Percentiles rank a stretch among this genome's conserved stretches.
phyloP scores from a whole-genome alignment of 2,329 filamentous ascomycete genomes.

The Penicillium oxalicum region DNA sequence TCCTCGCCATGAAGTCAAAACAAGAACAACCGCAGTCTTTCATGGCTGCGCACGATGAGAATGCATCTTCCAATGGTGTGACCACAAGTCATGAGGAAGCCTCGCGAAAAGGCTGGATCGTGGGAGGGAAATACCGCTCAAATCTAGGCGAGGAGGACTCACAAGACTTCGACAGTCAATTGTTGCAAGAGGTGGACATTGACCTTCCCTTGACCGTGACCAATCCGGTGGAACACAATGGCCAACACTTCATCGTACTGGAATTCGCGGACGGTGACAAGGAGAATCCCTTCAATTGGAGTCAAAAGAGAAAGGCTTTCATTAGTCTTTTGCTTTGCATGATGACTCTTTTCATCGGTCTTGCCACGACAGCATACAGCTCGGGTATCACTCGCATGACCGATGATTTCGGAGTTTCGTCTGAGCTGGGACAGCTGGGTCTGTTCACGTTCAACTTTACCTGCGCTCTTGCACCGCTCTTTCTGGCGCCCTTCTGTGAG shows the following conservation, averaged over 20 bases:
- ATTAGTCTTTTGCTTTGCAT: constrained; percentile 45
- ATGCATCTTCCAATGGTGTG: constrained; percentile 7
- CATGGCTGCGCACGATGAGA: constrained; percentile 22
- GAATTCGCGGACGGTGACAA: constrained; percentile 43
- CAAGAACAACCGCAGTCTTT: constrained; percentile 18
- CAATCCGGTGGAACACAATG: constrained; percentile 39
- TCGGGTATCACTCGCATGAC: constrained; percentile 46
- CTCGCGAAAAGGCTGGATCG: constrained; percentile 16
- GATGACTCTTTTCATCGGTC: constrained; percentile 51
- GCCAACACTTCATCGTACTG: constrained; percentile 43
- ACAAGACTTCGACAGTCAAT: constrained; percentile 11
- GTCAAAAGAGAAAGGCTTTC: constrained; percentile 39
- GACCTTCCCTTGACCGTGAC: constrained; percentile 47
- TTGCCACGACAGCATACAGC: constrained; percentile 50
- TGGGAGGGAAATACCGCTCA: constrained; percentile 26
- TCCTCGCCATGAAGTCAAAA: constrained; percentile 16
- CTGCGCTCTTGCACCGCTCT: constrained; percentile 44
- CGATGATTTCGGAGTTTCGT: constrained; percentile 39
- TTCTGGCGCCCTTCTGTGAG: constrained; percentile 48
- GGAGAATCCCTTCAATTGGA: constrained; percentile 51
- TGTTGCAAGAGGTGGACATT: constrained; percentile 38
- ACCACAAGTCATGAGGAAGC: constrained; percentile 7
- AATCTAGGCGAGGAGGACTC: constrained; percentile 17
- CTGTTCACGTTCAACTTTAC: constrained; percentile 48
- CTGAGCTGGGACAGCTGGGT: constrained; percentile 44